phyloP scores from a whole-genome alignment of 2,329 filamentous ascomycete species.

The Zasmidium cellare region DNA sequence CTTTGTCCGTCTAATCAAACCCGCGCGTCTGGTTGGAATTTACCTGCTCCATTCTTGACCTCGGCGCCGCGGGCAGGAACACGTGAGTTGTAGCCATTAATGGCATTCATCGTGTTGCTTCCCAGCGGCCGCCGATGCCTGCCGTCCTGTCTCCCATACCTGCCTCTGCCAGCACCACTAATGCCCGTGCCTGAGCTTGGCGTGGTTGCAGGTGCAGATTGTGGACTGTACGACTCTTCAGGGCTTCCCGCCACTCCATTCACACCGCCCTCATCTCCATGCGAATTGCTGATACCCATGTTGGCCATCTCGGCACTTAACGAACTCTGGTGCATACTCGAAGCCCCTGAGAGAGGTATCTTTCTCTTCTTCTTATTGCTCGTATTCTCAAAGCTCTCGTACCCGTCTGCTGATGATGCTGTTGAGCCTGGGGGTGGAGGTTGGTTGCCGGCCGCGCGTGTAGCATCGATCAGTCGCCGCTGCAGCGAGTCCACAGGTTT shows the following conservation, averaged over 20 bases:
- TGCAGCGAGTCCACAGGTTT: constrained; percentile 35
- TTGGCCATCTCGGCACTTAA: constrained; percentile 65
- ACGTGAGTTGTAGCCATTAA: constrained; percentile 41
- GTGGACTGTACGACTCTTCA: constrained; percentile 52
- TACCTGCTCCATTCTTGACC: constrained; percentile 24
- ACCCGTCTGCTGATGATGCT: constrained; percentile 76
- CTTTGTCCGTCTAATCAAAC: constrained; percentile 8
- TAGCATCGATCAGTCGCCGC: constrained; percentile 36
- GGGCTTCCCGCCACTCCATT: constrained; percentile 31
- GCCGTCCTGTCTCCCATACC: constrained; percentile 65
- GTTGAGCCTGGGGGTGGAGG: constrained; percentile 53
- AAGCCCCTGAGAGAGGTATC: constrained; percentile 83
- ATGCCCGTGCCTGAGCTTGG: constrained; percentile 62
- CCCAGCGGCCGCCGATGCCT: constrained; percentile 44
- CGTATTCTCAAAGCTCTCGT: constrained; percentile 96
- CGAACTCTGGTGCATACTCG: constrained; percentile 58
- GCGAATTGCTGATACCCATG: constrained; percentile 58
- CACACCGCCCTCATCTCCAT: constrained; percentile 45
- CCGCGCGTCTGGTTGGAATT: constrained; percentile 13
- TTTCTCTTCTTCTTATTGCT: constrained; percentile 99
- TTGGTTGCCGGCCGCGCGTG: constrained; percentile 32
- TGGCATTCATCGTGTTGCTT: constrained; percentile 40
- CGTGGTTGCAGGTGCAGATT: constrained; percentile 48
- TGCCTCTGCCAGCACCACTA: constrained; percentile 80
- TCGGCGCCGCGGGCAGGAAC: constrained; percentile 19